phyloP scores from a whole-genome alignment of 1,284 basidiomycete genomes.

The Melampsora americana region DNA sequence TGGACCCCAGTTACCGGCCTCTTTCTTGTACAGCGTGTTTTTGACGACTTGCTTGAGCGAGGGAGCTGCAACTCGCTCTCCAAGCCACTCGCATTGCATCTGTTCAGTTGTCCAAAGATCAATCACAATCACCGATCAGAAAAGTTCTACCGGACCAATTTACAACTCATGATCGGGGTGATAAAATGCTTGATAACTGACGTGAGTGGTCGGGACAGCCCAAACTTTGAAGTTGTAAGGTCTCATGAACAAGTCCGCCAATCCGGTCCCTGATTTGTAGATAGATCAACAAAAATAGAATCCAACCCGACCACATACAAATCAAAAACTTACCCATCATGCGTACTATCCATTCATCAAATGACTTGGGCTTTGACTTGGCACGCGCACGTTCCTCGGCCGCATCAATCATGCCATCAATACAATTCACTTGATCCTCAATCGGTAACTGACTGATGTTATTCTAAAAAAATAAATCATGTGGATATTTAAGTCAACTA shows the following conservation, averaged over 20 bases:
- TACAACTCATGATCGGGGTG: background rate
- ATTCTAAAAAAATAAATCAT: constrained; percentile 57
- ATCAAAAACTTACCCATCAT: constrained; percentile 55
- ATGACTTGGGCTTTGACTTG: constrained; percentile 55
- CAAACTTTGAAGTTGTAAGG: constrained; percentile 62
- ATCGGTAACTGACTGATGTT: constrained; percentile 59
- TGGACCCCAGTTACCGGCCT: constrained; percentile 60
- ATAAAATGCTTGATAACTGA: constrained; percentile 44
- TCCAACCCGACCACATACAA: background rate
- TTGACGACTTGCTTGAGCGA: constrained; percentile 58
- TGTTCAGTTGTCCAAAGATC: constrained; percentile 30
- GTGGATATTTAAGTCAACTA: background rate
- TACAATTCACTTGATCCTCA: constrained; percentile 58
- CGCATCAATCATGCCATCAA: constrained; percentile 59
- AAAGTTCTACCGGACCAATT: background rate
- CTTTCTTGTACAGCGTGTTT: constrained; percentile 59
- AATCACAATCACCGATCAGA: background rate
- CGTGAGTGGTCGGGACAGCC: constrained; percentile 58
- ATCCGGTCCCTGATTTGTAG: constrained; percentile 53
- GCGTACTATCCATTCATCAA: constrained; percentile 60
- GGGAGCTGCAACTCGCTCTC: constrained; percentile 60
- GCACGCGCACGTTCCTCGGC: constrained; percentile 53
- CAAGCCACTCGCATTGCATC: constrained; percentile 63
- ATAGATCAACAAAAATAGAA: background rate
- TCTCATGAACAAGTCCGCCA: constrained; percentile 60